A percentile compares a stretch with the other conserved stretches of the same genome.
Evolutionary conservation across 352 stramenopile genomes (phyloP).

Genomic region (Phytophthora litchii): DNA sequence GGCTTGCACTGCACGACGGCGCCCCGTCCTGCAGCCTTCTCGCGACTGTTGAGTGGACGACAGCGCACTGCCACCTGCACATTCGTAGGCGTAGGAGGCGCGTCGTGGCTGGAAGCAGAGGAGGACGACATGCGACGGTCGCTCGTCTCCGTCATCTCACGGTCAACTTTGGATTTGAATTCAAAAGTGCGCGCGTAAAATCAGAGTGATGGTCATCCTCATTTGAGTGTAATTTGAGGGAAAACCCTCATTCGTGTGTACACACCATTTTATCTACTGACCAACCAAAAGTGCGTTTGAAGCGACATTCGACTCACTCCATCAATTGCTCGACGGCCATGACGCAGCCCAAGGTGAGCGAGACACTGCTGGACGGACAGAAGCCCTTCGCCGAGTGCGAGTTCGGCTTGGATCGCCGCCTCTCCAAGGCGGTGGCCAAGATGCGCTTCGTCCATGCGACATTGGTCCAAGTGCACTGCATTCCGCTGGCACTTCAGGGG

Average conservation of each 20-base stretch:
- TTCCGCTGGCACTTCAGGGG: slow-evolving; percentile 91
- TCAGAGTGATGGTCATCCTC: slow-evolving; percentile 21
- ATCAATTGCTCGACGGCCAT: slow-evolving; percentile 9
- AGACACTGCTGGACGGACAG: slow-evolving; percentile 79
- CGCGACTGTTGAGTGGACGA: slow-evolving; percentile 87
- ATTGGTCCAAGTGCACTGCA: slow-evolving; percentile 95
- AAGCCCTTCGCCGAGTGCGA: slow-evolving; percentile 79
- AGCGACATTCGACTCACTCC: slow-evolving; percentile 14
- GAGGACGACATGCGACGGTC: slow-evolving; percentile 33
- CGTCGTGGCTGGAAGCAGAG: slow-evolving; percentile 22
- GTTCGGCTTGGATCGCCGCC: slow-evolving; percentile 91
- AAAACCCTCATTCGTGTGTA: slow-evolving; percentile 2
- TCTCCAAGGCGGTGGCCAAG: slow-evolving; percentile 93
- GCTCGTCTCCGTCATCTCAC: slow-evolving; percentile 22
- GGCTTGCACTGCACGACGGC: slow-evolving; percentile 88
- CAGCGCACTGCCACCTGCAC: slow-evolving; percentile 93
- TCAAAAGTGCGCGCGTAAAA: slow-evolving; percentile 13
- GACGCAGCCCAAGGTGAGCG: slow-evolving; percentile 58
- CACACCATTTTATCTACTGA: slow-evolving; percentile 17
- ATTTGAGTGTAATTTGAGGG: not conserved
- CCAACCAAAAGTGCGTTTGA: slow-evolving; percentile 29
- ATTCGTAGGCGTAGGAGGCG: slow-evolving; percentile 51
- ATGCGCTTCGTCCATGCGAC: slow-evolving; percentile 94
- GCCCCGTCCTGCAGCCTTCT: slow-evolving; percentile 78
- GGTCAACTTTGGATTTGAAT: slow-evolving; percentile 7